These are phyloP conservation scores for Trametes polyzona DNA, from an alignment of 1,284 basidiomycete genomes.

Conservation along the genomic window DNA sequence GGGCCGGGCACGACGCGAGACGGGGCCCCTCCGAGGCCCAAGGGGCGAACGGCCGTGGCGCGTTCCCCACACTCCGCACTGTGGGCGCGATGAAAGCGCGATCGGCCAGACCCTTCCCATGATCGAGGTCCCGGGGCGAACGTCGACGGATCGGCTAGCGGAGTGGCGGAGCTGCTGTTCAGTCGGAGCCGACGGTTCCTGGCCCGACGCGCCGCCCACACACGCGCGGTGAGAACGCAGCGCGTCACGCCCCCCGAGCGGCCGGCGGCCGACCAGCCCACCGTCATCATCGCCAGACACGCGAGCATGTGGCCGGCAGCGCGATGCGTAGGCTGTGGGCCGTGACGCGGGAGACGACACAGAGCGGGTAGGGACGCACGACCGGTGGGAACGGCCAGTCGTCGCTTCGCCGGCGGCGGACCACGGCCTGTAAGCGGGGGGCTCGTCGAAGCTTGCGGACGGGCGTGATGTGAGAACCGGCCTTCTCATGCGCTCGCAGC, in stretches of 20 bases:
- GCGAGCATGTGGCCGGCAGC: neutral
- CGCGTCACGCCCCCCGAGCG: neutral
- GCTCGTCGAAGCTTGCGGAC: conserved; percentile 5
- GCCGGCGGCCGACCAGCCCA: neutral
- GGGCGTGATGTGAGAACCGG: conserved; percentile 9
- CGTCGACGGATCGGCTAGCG: conserved; percentile 11
- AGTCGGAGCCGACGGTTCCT: conserved; percentile 20
- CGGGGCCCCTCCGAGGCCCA: too few species aligned
- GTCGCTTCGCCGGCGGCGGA: conserved; percentile 1
- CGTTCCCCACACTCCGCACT: neutral
- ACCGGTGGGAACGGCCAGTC: neutral
- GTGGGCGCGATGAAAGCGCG: conserved; percentile 6
- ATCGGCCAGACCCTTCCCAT: conserved; percentile 6
- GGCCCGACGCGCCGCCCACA: neutral
- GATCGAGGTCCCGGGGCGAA: conserved; percentile 10
- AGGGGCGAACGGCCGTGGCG: too few species aligned
- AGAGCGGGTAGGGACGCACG: neutral
- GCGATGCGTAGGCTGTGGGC: too few species aligned
- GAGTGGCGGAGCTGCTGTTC: conserved; percentile 21
- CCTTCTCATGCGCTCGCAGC: conserved; percentile 11
- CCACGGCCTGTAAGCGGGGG: neutral
- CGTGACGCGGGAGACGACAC: too few species aligned
- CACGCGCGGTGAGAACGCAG: too few species aligned
- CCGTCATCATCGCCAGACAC: neutral
- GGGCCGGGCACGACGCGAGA: neutral